phyloP scores from a whole-genome alignment of 495 filamentous ascomycete species.

The Talaromyces nanjingensis region DNA sequence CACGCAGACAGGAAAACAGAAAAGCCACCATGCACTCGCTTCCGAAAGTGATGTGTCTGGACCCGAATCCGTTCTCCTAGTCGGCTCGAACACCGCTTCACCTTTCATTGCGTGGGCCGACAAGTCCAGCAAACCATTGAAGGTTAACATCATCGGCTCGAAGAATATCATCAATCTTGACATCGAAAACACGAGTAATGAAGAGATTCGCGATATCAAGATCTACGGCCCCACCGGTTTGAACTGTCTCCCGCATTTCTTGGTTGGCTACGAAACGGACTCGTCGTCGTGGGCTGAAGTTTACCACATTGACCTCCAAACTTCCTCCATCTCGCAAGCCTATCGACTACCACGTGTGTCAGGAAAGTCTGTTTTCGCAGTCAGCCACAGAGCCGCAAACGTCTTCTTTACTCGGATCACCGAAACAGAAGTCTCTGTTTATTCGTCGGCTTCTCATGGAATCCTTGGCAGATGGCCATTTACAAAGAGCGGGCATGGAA shows the following conservation, averaged over 20 bases:
- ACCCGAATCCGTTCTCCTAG: constrained; percentile 64
- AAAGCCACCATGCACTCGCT: constrained; percentile 57
- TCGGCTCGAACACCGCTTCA: constrained; percentile 75
- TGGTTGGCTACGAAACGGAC: constrained; percentile 72
- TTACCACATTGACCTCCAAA: constrained; percentile 69
- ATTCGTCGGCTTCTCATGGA: constrained; percentile 71
- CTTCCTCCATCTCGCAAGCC: constrained; percentile 57
- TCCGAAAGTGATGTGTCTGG: constrained; percentile 65
- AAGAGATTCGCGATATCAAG: constrained; percentile 57
- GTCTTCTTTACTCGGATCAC: constrained; percentile 83
- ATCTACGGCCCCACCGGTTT: constrained; percentile 67
- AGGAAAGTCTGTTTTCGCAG: constrained; percentile 69
- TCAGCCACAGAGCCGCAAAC: constrained; percentile 67
- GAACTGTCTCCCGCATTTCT: constrained; percentile 67
- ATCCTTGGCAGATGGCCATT: constrained; percentile 67
- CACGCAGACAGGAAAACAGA: constrained; percentile 58
- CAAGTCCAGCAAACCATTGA: constrained; percentile 55
- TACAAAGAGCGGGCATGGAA: constrained; percentile 29
- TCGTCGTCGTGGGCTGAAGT: constrained; percentile 75
- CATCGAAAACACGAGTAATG: constrained; percentile 44
- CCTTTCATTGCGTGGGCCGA: constrained; percentile 82
- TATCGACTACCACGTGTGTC: constrained; percentile 65
- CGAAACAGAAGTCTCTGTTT: constrained; percentile 58
- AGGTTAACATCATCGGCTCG: constrained; percentile 73
- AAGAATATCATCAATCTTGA: constrained; percentile 50